Conservation (phyloP, 2,329 filamentous ascomycete genomes). For the Trichoderma atroviride region DNA sequence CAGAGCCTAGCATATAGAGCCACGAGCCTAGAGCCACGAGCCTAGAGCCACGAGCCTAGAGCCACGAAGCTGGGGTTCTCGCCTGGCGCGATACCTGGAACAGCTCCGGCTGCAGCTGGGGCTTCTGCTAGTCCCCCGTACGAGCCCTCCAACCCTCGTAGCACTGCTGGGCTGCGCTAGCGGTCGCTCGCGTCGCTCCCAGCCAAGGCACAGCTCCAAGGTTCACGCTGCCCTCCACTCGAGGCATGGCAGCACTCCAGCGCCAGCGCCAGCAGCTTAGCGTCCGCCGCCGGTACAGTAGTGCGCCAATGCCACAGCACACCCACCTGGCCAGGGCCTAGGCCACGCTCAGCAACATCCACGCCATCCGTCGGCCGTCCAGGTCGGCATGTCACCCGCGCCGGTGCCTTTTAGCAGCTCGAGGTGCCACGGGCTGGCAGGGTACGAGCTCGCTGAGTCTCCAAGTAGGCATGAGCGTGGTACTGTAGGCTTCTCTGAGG, state of each 20-base stretch:
- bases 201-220: slow-evolving; percentile 1
- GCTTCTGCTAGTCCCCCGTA: background rate
- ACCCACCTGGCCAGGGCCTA: slow-evolving; percentile 18
- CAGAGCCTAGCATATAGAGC: background rate
- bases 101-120: slow-evolving; percentile 8
- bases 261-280: slow-evolving; percentile 14
- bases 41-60: background rate
- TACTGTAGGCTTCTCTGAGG: no score
- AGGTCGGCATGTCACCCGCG: slow-evolving; percentile 22
- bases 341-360: slow-evolving; percentile 3
- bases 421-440: slow-evolving; percentile 19
- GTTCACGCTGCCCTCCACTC: background rate
- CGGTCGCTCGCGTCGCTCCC: slow-evolving; percentile 2
- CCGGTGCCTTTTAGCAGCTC: slow-evolving; percentile 1
- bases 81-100: slow-evolving; percentile 12
- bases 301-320: background rate
- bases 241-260: background rate
- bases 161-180: slow-evolving; percentile 1
- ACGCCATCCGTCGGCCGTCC: slow-evolving; percentile 20
- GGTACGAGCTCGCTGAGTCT: background rate
- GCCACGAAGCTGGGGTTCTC: slow-evolving; percentile 14
- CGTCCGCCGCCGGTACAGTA: background rate
- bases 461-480: background rate
- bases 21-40: no score
- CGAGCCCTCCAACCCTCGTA: background rate